A percentile compares a stretch with the other conserved stretches of the same genome.
phyloP scores from a whole-genome alignment of 805 yeast genomes.

The Vanderwaltozyma tropicalis region DNA sequence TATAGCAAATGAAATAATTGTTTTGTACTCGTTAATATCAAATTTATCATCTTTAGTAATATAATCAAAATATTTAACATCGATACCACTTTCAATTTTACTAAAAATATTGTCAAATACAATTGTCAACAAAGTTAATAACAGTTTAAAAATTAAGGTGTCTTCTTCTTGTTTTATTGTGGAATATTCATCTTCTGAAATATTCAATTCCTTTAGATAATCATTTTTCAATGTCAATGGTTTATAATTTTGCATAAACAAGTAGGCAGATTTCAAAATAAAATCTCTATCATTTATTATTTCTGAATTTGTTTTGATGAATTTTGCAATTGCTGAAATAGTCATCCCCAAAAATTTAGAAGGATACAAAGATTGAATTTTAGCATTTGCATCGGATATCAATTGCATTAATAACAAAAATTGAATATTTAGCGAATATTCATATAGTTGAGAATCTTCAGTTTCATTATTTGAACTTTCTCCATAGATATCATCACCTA shows the following conservation, averaged over 20 bases:
- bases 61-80: not conserved
- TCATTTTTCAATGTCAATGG: constrained; percentile 34
- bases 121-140: constrained; percentile 51
- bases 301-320: constrained; percentile 35
- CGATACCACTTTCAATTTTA: constrained; percentile 4
- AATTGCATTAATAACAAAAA: constrained; percentile 35
- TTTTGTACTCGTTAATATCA: not conserved
- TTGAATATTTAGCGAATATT: constrained; percentile 1
- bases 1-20: not conserved
- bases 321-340: constrained; percentile 45
- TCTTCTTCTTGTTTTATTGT: constrained; percentile 45
- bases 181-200: constrained; percentile 27
- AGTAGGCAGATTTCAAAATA: constrained; percentile 49
- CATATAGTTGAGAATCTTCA: constrained; percentile 5
- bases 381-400: constrained; percentile 27
- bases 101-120: constrained; percentile 15
- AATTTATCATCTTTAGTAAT: not conserved
- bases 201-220: constrained; percentile 11
- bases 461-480: constrained; percentile 1
- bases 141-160: constrained; percentile 49
- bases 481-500: not conserved
- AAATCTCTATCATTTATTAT: constrained; percentile 28
- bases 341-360: constrained; percentile 69
- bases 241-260: constrained; percentile 47
- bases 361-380: constrained; percentile 62